Base-by-base conservation (phyloP, 2,329 filamentous ascomycete genomes). In the Teratosphaeria destructans region DNA sequence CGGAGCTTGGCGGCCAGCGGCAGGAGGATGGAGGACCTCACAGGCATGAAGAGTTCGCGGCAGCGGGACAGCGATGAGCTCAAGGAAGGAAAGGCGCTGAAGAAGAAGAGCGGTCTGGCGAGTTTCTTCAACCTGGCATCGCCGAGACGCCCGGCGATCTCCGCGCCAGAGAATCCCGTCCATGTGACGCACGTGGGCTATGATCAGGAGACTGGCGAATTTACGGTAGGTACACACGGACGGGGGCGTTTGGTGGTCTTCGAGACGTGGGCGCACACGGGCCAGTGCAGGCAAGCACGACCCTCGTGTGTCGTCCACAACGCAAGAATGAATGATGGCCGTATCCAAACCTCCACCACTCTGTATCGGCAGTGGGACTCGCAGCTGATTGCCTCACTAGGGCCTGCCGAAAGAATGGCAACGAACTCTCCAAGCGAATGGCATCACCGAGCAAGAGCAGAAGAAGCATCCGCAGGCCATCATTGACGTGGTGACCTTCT, bases 401-500 rank as follows among this genome's bases (percentile, higher is more conserved):
- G 94, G 94, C 64, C 82, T 99, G 32, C 94, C 94, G 19, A 95
- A 94, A 75, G 94, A 97, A 82, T 99, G 94, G 94, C 93, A 97
- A 77, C 87, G 90, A 62, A 84, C 96, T 72, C 85, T 99, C 71
- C 90, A 93, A 77, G 92, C 96, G 75, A 96, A 90, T 74, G 94
- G 94, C 64, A 96, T 99, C 69, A 89, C 92, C 32, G 91, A 96
- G 77, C 92, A 94, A 76, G 94, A 97, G 73, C 89, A 95, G 74
- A 89, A 93, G 73, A 89, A 96, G 75, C 91, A 97, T 71, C 94
- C 94, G 2, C 91, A 97, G 74, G 92, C 93, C 61, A 91, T 96
- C 77, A 87, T 95, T 71, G 89, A 97, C 73, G 94, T 99, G 68
- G 87, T 99, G 75, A 89, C 88, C 61, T 97, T 97, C 73, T 97